Conservation (phyloP, 2,329 filamentous ascomycete genomes). For the Ophiocordyceps camponoti-saundersi region DNA sequence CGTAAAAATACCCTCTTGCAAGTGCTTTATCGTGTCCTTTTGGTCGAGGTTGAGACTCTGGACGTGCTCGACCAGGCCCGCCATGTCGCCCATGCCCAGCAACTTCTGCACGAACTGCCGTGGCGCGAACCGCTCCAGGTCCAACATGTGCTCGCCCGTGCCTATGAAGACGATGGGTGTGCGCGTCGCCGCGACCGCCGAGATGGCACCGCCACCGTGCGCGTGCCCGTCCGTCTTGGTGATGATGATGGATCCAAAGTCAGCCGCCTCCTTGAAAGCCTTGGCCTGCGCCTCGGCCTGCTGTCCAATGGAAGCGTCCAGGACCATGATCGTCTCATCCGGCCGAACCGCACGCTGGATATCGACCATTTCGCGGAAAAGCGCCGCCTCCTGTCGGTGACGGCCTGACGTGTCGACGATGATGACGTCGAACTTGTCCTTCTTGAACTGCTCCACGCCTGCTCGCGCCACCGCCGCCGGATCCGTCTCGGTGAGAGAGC, state of each 20-base stretch:
- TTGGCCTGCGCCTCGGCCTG: slow-evolving; percentile 87
- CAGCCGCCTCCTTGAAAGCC: slow-evolving; percentile 92
- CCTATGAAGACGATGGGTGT: slow-evolving; percentile 97
- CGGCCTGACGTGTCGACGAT: slow-evolving; percentile 95
- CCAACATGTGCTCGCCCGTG: slow-evolving; percentile 92
- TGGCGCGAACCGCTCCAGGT: slow-evolving; percentile 82
- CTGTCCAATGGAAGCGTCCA: slow-evolving; percentile 92
- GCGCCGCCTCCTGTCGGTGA: slow-evolving; percentile 83
- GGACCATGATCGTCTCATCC: slow-evolving; percentile 95
- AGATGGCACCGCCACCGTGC: slow-evolving; percentile 90
- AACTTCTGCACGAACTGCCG: slow-evolving; percentile 88
- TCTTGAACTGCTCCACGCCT: slow-evolving; percentile 97
- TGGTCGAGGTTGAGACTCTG: slow-evolving; percentile 91
- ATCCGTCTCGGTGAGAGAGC: slow-evolving; percentile 89
- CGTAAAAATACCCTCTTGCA: slow-evolving; percentile 91
- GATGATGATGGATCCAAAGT: slow-evolving; percentile 97
- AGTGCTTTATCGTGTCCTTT: slow-evolving; percentile 98
- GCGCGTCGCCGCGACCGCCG: slow-evolving; percentile 86
- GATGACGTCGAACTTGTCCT: slow-evolving; percentile 94
- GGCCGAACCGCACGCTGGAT: slow-evolving; percentile 82
- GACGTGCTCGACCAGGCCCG: slow-evolving; percentile 87
- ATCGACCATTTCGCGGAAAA: slow-evolving; percentile 96
- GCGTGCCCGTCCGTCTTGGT: slow-evolving; percentile 97
- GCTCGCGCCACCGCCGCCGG: slow-evolving; percentile 86
- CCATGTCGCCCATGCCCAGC: slow-evolving; percentile 93